phyloP scores from a whole-genome alignment of 805 yeast genomes.

The Cyberlindnera misumaiensis region DNA sequence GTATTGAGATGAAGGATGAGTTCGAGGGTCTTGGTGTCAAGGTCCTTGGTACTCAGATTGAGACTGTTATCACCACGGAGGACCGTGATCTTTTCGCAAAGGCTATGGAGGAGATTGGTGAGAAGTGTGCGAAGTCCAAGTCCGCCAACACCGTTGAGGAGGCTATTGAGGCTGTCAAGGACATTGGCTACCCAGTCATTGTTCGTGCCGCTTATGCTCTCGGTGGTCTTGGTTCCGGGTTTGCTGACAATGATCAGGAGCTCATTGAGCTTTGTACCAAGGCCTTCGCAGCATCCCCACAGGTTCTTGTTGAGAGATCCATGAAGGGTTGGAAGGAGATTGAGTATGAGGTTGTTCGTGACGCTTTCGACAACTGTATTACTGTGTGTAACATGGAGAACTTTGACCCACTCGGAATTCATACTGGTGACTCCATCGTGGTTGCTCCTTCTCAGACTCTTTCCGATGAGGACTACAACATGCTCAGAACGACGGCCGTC shows the following conservation, averaged over 20 bases:
- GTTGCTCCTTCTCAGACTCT: constrained; percentile 98
- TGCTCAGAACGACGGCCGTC: constrained; percentile 96
- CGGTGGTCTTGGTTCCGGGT: constrained; percentile 98
- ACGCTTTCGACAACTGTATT: constrained; percentile 93
- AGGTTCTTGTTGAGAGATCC: constrained; percentile 88
- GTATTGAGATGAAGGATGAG: constrained; percentile 93
- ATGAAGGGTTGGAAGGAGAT: constrained; percentile 99
- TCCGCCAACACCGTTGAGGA: constrained; percentile 78
- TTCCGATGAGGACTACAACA: constrained; percentile 94
- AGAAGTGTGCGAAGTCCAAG: constrained; percentile 90
- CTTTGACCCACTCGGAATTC: constrained; percentile 97
- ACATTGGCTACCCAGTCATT: constrained; percentile 90
- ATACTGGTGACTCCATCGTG: constrained; percentile 98
- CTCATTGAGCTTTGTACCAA: constrained; percentile 77
- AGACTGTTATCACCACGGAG: constrained; percentile 94
- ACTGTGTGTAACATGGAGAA: constrained; percentile 99
- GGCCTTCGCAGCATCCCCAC: constrained; percentile 95
- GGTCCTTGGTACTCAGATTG: constrained; percentile 94
- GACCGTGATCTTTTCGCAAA: constrained; percentile 94
- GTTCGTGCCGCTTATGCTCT: constrained; percentile 96
- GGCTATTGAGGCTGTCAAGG: constrained; percentile 77
- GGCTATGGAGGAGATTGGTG: constrained; percentile 91
- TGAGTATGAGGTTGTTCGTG: constrained; percentile 98
- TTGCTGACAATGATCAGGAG: constrained; percentile 83
- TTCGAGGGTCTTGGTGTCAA: constrained; percentile 86